Base-by-base conservation (phyloP, 2,329 filamentous ascomycete genomes). In the Arthrinium phaeospermum region DNA sequence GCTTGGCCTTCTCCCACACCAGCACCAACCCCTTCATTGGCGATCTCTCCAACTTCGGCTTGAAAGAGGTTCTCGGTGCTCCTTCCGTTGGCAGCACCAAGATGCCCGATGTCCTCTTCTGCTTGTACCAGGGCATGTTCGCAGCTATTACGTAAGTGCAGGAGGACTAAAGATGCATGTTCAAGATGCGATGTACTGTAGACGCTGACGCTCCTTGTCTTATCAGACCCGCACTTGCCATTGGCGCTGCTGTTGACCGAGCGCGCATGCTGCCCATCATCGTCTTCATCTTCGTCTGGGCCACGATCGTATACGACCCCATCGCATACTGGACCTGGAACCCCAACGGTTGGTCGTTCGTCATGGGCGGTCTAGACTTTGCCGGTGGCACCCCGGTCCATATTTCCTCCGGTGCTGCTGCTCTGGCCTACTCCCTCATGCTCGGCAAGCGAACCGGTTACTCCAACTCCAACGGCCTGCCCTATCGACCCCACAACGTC, bases 61-160 rank as follows among this genome's bases (percentile, higher is more conserved):
- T 97, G 77, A 93, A 88, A 83, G 89, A 94, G 81, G 93, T 95
- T 12, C 86, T 97, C 34, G 95, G 85, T 51, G 88, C 91, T 75
- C 94, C 94, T 30, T 95, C 93, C 10, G 90, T 94, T 37, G 94
- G 92, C 70, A 92, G 92, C 76, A 76, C 81, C 72, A 90, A 89
- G 79, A 86, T 97, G 64, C 95, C 95, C 0, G 94, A 97, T 80
- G 86, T 98, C 67, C 85, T 98, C 57, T 96, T 95, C 83, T 94
- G 92, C 73, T 86, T 97, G 41, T 97, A 94, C 85, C 93, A 96
- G 84, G 93, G 93, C 87, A 95, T 96, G 93, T 96, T 96, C 81
- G 94, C 94, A 30, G 89, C 91, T 75, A 96, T 97, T 85, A 97
- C 94, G 92, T 94, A 87, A 85, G 92, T 86, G 61, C 37, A 24